phyloP scores from a whole-genome alignment of 83 land plant genomes.

The Isoetes engelmannii region DNA sequence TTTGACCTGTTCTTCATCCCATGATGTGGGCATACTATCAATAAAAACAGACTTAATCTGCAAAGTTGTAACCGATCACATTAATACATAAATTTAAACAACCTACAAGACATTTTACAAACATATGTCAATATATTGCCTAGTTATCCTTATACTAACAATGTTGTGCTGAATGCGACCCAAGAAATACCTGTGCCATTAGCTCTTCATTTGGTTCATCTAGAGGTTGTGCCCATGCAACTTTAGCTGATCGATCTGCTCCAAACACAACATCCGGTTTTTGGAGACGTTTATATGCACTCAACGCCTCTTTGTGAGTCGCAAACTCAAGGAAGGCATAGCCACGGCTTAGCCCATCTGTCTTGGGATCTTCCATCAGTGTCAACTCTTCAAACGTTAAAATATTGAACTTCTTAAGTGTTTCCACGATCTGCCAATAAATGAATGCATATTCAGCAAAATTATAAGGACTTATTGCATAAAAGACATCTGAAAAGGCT shows the following conservation, averaged over 20 bases:
- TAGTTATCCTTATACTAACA: too few species aligned
- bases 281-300: constrained; percentile 54
- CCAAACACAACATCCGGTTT: constrained; percentile 56
- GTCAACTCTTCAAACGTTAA: constrained; percentile 45
- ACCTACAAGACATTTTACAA: too few species aligned
- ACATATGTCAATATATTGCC: too few species aligned
- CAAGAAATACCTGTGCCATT: constrained; percentile 42
- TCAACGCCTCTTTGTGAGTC: constrained; percentile 48
- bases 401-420: constrained; percentile 42
- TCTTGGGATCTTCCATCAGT: constrained; percentile 38
- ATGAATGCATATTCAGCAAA: too few species aligned
- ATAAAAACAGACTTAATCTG: constrained; percentile 88
- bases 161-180: not conserved
- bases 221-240: constrained; percentile 55
- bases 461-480: too few species aligned
- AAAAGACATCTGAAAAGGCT: too few species aligned
- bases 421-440: constrained; percentile 32
- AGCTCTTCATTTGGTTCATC: constrained; percentile 50
- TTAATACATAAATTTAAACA: too few species aligned
- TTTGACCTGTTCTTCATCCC: constrained; percentile 84
- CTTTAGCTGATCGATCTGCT: constrained; percentile 48
- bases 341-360: constrained; percentile 54
- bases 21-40: constrained; percentile 70
- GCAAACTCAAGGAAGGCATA: constrained; percentile 54
- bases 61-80: not conserved